These are phyloP conservation scores for Medicago ruthenica DNA, from an alignment of 306 rosid genomes.

Conservation along the genomic window DNA sequence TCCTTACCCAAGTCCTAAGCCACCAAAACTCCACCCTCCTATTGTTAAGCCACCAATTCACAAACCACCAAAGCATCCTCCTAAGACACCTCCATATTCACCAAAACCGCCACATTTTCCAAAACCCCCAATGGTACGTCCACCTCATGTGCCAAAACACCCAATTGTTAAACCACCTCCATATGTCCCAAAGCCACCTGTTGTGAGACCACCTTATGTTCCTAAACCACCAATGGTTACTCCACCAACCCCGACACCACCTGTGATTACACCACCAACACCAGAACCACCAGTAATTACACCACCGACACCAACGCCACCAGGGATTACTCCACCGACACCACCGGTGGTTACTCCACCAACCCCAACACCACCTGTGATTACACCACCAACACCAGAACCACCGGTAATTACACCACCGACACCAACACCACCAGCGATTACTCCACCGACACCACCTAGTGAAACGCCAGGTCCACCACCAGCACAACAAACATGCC, in stretches of 20 bases:
- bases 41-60: constrained; percentile 45
- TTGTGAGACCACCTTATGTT: constrained; percentile 11
- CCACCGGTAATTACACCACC: constrained; percentile 18
- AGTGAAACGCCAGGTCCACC: constrained; percentile 55
- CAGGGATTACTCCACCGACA: neutral
- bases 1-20: constrained; percentile 58
- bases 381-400: neutral
- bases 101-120: constrained; percentile 43
- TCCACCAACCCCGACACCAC: constrained; percentile 46
- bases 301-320: neutral
- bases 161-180: constrained; percentile 41
- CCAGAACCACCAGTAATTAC: constrained; percentile 4
- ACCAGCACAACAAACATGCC: constrained; percentile 61
- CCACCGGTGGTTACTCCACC: constrained; percentile 1
- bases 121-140: constrained; percentile 23
- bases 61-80: constrained; percentile 51
- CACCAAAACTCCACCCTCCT: constrained; percentile 49
- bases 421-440: neutral
- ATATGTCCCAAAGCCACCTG: constrained; percentile 39
- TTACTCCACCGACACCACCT: neutral
- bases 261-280: constrained; percentile 15
- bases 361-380: neutral
- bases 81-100: constrained; percentile 39
- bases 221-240: neutral
- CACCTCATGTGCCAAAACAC: constrained; percentile 43